phyloP scores from a whole-genome alignment of 306 rosid species.

The Ochetophila trinervis region DNA sequence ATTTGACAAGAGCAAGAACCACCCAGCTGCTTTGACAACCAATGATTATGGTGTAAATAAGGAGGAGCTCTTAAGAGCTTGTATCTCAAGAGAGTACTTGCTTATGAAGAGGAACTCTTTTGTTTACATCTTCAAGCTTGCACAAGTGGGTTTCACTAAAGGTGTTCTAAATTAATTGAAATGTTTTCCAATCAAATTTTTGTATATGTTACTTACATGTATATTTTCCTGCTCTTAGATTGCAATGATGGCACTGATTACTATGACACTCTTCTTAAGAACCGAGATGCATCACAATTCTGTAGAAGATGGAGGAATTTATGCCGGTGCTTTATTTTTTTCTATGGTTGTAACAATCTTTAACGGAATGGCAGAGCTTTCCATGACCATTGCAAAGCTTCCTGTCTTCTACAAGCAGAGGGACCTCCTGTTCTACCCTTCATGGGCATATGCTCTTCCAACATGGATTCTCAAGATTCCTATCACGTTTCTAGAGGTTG shows the following conservation, averaged over 20 bases:
- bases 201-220: background rate
- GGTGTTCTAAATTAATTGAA: background rate
- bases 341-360: slow-evolving; percentile 47
- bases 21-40: slow-evolving; percentile 61
- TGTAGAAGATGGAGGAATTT: slow-evolving; percentile 26
- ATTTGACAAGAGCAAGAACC: slow-evolving; percentile 50
- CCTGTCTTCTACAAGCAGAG: slow-evolving; percentile 46
- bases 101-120: slow-evolving; percentile 69
- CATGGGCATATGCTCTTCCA: slow-evolving; percentile 42
- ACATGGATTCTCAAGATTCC: slow-evolving; percentile 35
- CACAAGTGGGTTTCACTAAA: slow-evolving; percentile 20
- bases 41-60: slow-evolving; percentile 46
- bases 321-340: slow-evolving; percentile 61
- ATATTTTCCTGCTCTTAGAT: slow-evolving; percentile 10
- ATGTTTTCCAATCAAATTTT: background rate
- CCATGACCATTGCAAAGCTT: slow-evolving; percentile 36
- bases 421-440: slow-evolving; percentile 37
- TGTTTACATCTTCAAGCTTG: slow-evolving; percentile 62
- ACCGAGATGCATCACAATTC: slow-evolving; percentile 38
- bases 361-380: slow-evolving; percentile 39
- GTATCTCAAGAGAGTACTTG: slow-evolving; percentile 61
- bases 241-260: slow-evolving; percentile 40
- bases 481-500: slow-evolving; percentile 33
- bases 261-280: slow-evolving; percentile 58
- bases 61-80: slow-evolving; percentile 55